Evolutionary conservation across 345 rosid genomes (phyloP).

Genomic region (Atalantia buxifolia): DNA sequence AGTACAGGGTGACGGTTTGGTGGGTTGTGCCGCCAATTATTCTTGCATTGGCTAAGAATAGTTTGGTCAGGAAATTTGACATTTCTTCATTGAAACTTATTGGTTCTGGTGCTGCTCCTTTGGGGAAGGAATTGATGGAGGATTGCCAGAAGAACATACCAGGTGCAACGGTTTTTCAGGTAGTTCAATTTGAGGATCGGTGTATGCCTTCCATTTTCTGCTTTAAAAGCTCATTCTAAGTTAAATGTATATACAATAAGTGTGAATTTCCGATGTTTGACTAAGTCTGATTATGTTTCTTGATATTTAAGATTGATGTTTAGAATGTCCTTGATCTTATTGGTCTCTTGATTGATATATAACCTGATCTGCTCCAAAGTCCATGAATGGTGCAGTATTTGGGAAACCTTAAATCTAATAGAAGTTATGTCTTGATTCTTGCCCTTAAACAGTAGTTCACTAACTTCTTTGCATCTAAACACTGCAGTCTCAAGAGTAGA

Average conservation of each 20-base stretch:
- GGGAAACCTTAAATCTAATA: neutral
- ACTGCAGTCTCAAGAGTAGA: neutral
- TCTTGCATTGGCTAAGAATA: conserved; percentile 76
- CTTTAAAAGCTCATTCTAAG: neutral
- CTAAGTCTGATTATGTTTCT: neutral
- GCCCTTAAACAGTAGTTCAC: neutral
- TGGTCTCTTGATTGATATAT: neutral
- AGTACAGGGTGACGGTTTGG: conserved; percentile 60
- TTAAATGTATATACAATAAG: neutral
- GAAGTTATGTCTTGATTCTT: neutral
- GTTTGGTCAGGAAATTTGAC: conserved; percentile 50
- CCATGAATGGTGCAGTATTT: conserved; percentile 1
- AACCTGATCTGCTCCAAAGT: neutral
- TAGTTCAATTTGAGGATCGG: conserved; percentile 14
- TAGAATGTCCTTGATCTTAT: neutral
- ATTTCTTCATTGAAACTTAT: conserved; percentile 64
- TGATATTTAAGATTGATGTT: neutral
- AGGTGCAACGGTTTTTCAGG: conserved; percentile 56
- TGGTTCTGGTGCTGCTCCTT: conserved; percentile 88
- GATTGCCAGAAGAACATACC: conserved; percentile 69
- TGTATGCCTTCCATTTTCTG: too few species aligned
- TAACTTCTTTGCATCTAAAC: neutral
- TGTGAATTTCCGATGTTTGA: neutral
- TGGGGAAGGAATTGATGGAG: conserved; percentile 84
- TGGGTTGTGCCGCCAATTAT: conserved; percentile 90